Evolutionary conservation across 163 green algal genomes (phyloP).

Genomic region (Chlorella variabilis): DNA sequence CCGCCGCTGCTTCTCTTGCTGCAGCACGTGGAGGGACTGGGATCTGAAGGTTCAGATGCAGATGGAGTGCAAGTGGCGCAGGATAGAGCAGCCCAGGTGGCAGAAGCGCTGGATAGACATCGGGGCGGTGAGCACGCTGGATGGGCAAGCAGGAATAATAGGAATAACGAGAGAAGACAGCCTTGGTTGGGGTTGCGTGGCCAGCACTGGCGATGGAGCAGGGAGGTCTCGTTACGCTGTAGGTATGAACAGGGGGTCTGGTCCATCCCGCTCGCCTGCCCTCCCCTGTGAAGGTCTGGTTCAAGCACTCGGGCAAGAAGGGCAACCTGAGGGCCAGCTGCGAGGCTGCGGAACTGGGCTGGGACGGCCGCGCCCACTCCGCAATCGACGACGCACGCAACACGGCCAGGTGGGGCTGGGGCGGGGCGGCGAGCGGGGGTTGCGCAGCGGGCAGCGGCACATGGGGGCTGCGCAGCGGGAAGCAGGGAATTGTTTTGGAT

Average conservation of each 20-base stretch:
- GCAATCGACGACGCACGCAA: slow-evolving; percentile 76
- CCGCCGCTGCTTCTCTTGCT: neutral
- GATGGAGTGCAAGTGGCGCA: slow-evolving; percentile 68
- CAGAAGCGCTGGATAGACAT: slow-evolving; percentile 70
- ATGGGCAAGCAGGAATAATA: too few species aligned
- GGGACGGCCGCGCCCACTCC: slow-evolving; percentile 66
- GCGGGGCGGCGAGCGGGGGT: neutral
- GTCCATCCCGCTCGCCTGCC: too few species aligned
- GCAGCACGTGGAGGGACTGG: slow-evolving; percentile 28
- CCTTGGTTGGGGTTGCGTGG: too few species aligned
- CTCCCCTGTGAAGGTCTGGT: too few species aligned
- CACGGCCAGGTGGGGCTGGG: slow-evolving; percentile 60
- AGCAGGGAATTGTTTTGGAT: too few species aligned
- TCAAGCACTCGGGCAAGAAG: slow-evolving; percentile 23
- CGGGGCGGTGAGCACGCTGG: too few species aligned
- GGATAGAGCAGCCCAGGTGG: slow-evolving; percentile 61
- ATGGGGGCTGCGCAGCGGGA: neutral
- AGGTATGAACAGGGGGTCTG: too few species aligned
- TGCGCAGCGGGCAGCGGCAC: neutral
- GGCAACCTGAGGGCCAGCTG: slow-evolving; percentile 53
- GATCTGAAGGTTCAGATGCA: slow-evolving; percentile 51
- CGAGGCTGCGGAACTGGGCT: slow-evolving; percentile 57
- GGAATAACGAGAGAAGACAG: too few species aligned
- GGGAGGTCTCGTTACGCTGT: too few species aligned
- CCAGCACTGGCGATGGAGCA: too few species aligned